phyloP scores from a whole-genome alignment of 2,329 filamentous ascomycete genomes.

The Fusarium transvaalense region DNA sequence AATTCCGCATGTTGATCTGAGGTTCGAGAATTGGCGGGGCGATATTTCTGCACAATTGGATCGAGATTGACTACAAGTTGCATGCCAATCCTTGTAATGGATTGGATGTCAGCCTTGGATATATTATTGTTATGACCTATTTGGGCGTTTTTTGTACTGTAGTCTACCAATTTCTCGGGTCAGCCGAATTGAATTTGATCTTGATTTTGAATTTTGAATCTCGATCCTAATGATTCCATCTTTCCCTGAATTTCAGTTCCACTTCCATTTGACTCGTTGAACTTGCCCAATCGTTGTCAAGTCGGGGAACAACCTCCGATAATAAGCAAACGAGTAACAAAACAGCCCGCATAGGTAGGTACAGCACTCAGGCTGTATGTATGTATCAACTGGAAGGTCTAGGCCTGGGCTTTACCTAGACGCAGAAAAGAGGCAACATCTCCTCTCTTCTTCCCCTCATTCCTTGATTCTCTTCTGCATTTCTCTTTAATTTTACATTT shows the following conservation, averaged over 20 bases:
- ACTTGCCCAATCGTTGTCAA: slow-evolving; percentile 15
- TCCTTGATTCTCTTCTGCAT: not conserved
- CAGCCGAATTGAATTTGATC: not conserved
- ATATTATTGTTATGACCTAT: not conserved
- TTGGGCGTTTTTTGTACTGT: not conserved
- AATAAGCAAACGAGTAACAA: not conserved
- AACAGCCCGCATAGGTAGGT: not conserved
- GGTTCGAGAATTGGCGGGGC: slow-evolving; percentile 9
- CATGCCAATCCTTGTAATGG: slow-evolving; percentile 10
- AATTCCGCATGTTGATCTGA: slow-evolving; percentile 23
- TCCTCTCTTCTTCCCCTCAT: slow-evolving; percentile 13
- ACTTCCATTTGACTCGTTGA: slow-evolving; percentile 24
- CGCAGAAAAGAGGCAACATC: slow-evolving; percentile 3
- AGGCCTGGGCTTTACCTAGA: not conserved
- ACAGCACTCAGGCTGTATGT: not conserved
- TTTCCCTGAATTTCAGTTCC: slow-evolving; percentile 1
- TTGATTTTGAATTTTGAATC: slow-evolving; percentile 17
- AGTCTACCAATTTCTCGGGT: slow-evolving; percentile 19
- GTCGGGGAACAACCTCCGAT: slow-evolving; percentile 30
- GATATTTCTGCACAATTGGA: not conserved
- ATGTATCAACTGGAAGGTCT: not conserved
- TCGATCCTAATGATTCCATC: slow-evolving; percentile 25
- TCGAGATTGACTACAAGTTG: slow-evolving; percentile 8
- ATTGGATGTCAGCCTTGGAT: not conserved
- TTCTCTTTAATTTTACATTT: not conserved